Base-by-base conservation (phyloP, 2,329 filamentous ascomycete genomes). In the Pseudogymnoascus sp. region DNA sequence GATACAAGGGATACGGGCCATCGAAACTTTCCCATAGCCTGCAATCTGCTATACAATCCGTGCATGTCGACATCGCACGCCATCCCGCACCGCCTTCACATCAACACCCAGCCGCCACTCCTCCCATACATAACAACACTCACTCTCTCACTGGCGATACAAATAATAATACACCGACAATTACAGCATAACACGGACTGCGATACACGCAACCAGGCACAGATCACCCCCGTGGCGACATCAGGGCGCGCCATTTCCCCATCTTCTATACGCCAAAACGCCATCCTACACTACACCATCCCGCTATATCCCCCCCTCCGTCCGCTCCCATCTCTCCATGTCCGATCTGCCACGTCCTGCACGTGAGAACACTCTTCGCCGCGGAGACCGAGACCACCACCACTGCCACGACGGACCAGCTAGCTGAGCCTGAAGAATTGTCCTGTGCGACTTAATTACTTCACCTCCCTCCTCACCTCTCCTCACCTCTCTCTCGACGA, bases 61-160 rank as follows among this genome's bases (percentile, higher is more conserved):
- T 44, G 11, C 40, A 44, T 59, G 50, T 59, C 50, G 50, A 59
- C 50, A 59, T 59, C 50, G 50, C 50, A 59, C 50, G 50, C 50
- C 50, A 59, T 59, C 50, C 25, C 25, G 25, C 21, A 21, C 25
- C 31, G 25, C 25, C 50, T 25, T 59, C 50, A 35, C 50, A 28
- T 28, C 50, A 59, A 21, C 40, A 25, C 16, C 40, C 40, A 44
- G 11, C 16, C 38, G 8, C 38, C 38, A 42, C 4, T n/a, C n/a
- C 38, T 10, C 38, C 16, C 38, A 21, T 6, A 25, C 23, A 25
- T 25, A 25, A 25, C 40, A 25, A 25, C 40, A 16, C 38, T 4
- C 40, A 16, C 38, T 4, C 14, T 18, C 38, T 18, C 35, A n/a
- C 35, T n/a, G 4, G 10, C 11, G 11, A 44, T 44, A 44, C 40